These are phyloP conservation scores for Blastobotrys illinoisensis DNA, from an alignment of 1,139 yeast species.

Conservation along the genomic window DNA sequence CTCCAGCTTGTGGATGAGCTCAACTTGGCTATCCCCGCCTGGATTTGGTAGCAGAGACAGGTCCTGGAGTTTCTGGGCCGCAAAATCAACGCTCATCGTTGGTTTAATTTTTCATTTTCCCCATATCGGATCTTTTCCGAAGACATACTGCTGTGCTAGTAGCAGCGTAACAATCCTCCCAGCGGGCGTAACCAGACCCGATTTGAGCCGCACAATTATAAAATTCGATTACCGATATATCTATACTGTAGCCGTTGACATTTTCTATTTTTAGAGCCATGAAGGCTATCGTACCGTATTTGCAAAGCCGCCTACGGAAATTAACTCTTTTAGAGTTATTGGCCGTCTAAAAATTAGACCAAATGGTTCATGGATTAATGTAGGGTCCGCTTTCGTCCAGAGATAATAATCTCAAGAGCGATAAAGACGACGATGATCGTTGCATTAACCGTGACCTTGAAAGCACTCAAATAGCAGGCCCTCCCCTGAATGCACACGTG, in stretches of 20 bases:
- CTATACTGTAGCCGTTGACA: too few species aligned
- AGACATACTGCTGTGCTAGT: too few species aligned
- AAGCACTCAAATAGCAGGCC: constrained; percentile 22
- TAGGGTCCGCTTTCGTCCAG: neutral
- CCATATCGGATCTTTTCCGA: too few species aligned
- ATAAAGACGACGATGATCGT: constrained; percentile 16
- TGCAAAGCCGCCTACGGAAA: too few species aligned
- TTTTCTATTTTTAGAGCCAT: too few species aligned
- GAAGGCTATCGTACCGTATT: too few species aligned
- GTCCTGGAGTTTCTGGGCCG: neutral
- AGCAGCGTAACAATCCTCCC: too few species aligned
- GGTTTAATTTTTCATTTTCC: neutral
- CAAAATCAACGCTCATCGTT: neutral
- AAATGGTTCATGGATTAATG: neutral
- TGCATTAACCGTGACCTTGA: constrained; percentile 20
- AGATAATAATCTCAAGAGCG: constrained; percentile 9
- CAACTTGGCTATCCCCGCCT: constrained; percentile 7
- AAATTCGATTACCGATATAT: too few species aligned
- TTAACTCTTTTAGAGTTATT: too few species aligned
- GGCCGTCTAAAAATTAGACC: too few species aligned
- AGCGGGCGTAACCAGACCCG: too few species aligned
- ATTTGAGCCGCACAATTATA: too few species aligned
- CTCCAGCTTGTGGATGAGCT: constrained; percentile 7
- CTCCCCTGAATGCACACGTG: constrained; percentile 20
- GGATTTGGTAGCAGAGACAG: constrained; percentile 3